These are phyloP conservation scores for Pelargonium myrrhifolium DNA, from an alignment of 441 rosid species.

Conservation along the genomic window DNA sequence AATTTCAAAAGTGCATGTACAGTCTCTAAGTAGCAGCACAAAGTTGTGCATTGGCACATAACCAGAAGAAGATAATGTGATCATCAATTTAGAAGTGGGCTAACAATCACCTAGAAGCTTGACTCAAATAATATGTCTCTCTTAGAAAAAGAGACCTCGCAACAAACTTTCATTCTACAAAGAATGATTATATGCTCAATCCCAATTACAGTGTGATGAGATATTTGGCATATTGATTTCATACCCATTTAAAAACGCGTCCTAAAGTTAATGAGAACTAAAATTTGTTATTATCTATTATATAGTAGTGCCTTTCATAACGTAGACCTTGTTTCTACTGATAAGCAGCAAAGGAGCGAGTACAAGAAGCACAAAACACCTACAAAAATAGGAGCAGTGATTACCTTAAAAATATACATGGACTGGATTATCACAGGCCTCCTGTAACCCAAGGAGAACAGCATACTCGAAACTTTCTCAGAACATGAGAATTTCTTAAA, in stretches of 20 bases:
- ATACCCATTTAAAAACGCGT: background rate
- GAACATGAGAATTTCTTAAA: conserved; percentile 65
- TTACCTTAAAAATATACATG: conserved; percentile 90
- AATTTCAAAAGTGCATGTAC: background rate
- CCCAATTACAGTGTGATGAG: background rate
- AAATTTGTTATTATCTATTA: background rate
- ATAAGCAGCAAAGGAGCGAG: background rate
- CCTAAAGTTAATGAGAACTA: background rate
- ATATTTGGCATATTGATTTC: background rate
- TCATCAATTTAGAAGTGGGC: background rate
- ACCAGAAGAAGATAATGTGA: background rate
- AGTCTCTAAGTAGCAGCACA: background rate
- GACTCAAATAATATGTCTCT: background rate
- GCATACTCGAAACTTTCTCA: conserved; percentile 49
- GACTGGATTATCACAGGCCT: conserved; percentile 78
- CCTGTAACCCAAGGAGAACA: conserved; percentile 64
- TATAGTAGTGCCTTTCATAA: background rate
- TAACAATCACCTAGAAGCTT: background rate
- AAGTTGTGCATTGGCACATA: background rate
- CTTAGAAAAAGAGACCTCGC: background rate
- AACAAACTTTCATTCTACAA: background rate
- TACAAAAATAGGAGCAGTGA: background rate
- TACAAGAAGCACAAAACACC: conserved; percentile 7
- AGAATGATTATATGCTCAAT: background rate
- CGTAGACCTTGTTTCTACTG: background rate